phyloP scores from a whole-genome alignment of 257 asterid genomes.

The Nicotiana benthamiana region DNA sequence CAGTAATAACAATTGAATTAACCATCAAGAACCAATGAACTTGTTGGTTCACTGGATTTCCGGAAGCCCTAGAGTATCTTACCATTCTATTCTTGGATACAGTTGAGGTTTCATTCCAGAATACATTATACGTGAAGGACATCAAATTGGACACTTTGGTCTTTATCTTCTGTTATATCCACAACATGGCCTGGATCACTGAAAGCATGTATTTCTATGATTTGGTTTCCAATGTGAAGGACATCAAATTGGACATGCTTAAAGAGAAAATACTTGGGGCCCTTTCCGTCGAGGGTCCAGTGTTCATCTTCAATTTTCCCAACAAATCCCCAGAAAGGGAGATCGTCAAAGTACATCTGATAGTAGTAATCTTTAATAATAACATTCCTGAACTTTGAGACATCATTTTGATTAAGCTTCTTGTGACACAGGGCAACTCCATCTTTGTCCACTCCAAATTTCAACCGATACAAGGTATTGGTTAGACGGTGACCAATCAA shows the following conservation, averaged over 20 bases:
- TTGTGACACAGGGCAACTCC: conserved; percentile 50
- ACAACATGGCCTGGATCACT: conserved; percentile 60
- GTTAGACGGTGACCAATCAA: conserved; percentile 60
- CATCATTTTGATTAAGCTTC: conserved; percentile 37
- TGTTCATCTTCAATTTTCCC: conserved; percentile 74
- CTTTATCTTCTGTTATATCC: conserved; percentile 59
- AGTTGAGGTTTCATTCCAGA: conserved; percentile 49
- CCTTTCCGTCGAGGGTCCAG: conserved; percentile 33
- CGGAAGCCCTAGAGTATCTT: conserved; percentile 54
- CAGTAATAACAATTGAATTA: conserved; percentile 44
- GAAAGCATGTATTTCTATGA: conserved; percentile 64
- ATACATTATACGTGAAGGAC: conserved; percentile 59
- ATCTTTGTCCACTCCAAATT: conserved; percentile 49
- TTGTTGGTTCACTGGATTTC: conserved; percentile 39
- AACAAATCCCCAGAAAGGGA: conserved; percentile 87
- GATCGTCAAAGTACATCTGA: conserved; percentile 85
- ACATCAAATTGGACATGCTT: conserved; percentile 62
- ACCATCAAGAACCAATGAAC: conserved; percentile 67
- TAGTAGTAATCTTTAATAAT: conserved; percentile 57
- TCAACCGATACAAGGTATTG: conserved; percentile 49
- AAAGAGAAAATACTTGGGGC: conserved; percentile 53
- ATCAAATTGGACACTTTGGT: conserved; percentile 30
- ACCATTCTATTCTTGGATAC: conserved; percentile 52
- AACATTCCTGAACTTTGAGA: conserved; percentile 57
- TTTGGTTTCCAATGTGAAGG: conserved; percentile 56